These are phyloP conservation scores for Lentinula raphanica DNA, from an alignment of 768 basidiomycete species.

Conservation along the genomic window DNA sequence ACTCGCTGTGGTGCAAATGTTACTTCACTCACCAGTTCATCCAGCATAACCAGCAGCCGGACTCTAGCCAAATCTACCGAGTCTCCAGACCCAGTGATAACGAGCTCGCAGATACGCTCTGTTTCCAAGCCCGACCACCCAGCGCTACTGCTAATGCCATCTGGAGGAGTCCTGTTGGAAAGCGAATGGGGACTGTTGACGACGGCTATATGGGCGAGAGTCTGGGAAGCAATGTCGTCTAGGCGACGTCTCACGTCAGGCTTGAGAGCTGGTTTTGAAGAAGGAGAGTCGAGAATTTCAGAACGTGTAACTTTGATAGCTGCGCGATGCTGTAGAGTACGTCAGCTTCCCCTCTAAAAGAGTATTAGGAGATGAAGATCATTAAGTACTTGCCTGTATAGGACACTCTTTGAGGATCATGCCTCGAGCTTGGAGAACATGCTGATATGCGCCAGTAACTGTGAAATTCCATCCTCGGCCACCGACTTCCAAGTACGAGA, in stretches of 20 bases:
- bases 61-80: constrained; percentile 90
- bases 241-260: constrained; percentile 75
- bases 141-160: constrained; percentile 68
- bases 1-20: constrained; percentile 5
- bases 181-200: constrained; percentile 79
- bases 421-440: constrained; percentile 87
- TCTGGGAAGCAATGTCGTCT: constrained; percentile 92
- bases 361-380: constrained; percentile 7
- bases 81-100: constrained; percentile 84
- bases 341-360: constrained; percentile 9
- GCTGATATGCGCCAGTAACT: constrained; percentile 85
- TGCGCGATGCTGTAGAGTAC: constrained; percentile 59
- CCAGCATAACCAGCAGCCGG: constrained; percentile 86
- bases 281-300: constrained; percentile 85
- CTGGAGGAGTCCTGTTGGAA: constrained; percentile 70
- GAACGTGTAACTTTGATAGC: constrained; percentile 88
- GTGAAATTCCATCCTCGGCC: constrained; percentile 83
- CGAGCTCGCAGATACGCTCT: constrained; percentile 89
- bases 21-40: constrained; percentile 72
- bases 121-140: constrained; percentile 91
- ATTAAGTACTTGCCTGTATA: constrained; percentile 60
- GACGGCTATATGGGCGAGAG: constrained; percentile 90
- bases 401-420: constrained; percentile 88
- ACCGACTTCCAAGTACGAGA: constrained; percentile 74
- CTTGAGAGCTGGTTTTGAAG: constrained; percentile 76